Conservation (phyloP, 768 basidiomycete species). For the Chalciporus chontae region DNA sequence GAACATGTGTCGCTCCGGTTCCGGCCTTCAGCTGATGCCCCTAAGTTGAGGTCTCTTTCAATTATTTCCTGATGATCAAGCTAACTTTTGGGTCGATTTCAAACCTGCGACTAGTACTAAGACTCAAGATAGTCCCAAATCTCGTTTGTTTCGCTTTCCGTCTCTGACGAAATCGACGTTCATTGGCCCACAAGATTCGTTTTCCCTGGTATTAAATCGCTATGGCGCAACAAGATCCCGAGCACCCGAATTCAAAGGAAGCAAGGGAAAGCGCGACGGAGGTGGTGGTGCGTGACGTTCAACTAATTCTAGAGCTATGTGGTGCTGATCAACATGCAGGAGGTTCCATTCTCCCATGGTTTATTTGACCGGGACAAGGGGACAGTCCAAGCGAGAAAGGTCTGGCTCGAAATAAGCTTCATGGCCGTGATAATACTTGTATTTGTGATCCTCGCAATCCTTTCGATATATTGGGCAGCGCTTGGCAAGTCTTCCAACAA, state of each 20-base stretch:
- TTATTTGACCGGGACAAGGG: slow-evolving; percentile 27
- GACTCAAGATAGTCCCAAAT: not conserved
- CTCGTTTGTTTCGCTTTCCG: not conserved
- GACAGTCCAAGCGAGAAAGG: slow-evolving; percentile 30
- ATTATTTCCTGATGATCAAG: too few relatives aligned
- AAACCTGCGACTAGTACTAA: not conserved
- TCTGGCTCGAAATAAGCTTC: slow-evolving; percentile 42
- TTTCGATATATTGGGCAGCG: slow-evolving; percentile 62
- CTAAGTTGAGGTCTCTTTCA: too few relatives aligned
- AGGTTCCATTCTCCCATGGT: slow-evolving; percentile 29
- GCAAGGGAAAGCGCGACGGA: not conserved
- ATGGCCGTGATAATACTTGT: slow-evolving; percentile 34
- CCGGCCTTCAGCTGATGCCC: too few relatives aligned
- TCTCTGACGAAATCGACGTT: too few relatives aligned
- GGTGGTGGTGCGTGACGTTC: slow-evolving; percentile 8
- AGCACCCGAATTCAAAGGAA: not conserved
- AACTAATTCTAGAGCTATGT: not conserved
- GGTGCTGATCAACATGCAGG: slow-evolving; percentile 12
- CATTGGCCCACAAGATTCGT: not conserved
- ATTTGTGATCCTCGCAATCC: slow-evolving; percentile 44
- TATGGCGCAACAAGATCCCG: not conserved
- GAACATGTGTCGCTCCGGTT: too few relatives aligned
- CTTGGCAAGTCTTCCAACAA: slow-evolving; percentile 42
- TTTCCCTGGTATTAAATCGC: too few relatives aligned
- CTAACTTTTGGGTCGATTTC: not conserved